A percentile compares a stretch with the other conserved stretches of the same genome.
phyloP scores from a whole-genome alignment of 2,329 filamentous ascomycete genomes.

The Mariannaea elegans region DNA sequence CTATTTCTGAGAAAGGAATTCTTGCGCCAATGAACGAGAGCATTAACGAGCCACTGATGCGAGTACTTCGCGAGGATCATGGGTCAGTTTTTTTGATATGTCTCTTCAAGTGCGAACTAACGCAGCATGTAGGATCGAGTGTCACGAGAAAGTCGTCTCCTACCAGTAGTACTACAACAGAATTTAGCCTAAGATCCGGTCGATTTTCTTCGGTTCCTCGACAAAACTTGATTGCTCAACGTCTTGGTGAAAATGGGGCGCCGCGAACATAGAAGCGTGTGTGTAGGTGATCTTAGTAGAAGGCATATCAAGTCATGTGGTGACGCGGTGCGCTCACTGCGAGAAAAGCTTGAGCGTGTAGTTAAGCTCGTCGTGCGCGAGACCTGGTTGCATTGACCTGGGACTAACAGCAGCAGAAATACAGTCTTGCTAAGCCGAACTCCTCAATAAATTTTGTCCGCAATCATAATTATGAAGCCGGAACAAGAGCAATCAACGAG shows the following conservation, averaged over 20 bases:
- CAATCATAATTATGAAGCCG: no score
- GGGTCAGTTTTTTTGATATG: slow-evolving; percentile 46
- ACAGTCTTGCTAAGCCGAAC: not conserved
- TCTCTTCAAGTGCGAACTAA: slow-evolving; percentile 8
- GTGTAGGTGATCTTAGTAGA: not conserved
- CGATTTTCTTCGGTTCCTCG: not conserved
- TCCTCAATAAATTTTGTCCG: not conserved
- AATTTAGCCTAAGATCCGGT: not conserved
- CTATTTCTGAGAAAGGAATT: slow-evolving; percentile 76
- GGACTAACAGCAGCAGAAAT: not conserved
- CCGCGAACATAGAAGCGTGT: not conserved
- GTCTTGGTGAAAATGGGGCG: not conserved
- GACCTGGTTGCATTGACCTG: not conserved
- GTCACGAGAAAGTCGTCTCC: not conserved
- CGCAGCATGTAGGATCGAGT: slow-evolving; percentile 8
- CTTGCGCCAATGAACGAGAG: slow-evolving; percentile 79
- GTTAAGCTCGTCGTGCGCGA: not conserved
- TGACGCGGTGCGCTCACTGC: not conserved
- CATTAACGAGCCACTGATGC: slow-evolving; percentile 77
- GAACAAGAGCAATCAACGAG: no score
- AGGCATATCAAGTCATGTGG: not conserved
- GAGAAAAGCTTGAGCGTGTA: not conserved
- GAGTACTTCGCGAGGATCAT: slow-evolving; percentile 79
- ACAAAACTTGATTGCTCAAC: not conserved
- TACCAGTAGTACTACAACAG: not conserved